Evolutionary conservation across 2,329 filamentous ascomycete genomes (phyloP), one percentile per base, ranked within the genome.

Genomic region (Geoglossum cookeanum): DNA sequence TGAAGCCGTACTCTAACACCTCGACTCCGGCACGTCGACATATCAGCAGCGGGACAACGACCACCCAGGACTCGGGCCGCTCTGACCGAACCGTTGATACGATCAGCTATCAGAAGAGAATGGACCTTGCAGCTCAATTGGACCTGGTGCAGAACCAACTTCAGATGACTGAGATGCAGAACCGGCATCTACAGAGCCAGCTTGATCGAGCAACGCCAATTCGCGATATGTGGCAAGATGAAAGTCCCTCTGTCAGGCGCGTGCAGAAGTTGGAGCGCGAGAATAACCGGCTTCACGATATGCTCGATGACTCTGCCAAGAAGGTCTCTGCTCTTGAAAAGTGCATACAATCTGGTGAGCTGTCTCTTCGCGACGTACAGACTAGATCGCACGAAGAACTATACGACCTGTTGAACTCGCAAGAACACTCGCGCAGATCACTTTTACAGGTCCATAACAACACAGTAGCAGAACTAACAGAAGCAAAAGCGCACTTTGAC

Each of bases 141-240:
- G 91, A 97, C 67, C 83, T 94, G 68, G 77, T 95, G 30, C 91
- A 96, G 67, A 96, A 94, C 67, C 88, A 95, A 67, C 78, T 97
- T 55, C 91, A 97, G 66, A 80, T 97, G 68, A 83, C 85, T 3
- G 85, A 96, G 69, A 95, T 97, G 87, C 87, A 94, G 64, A 96
- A 95, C 69, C 83, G 86, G 37, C 90, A 97, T 65, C 79, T 97
- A 4, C 87, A 95, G 66, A 89, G 81, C 65, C 89, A 96, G 66
- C 73, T 96, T 47, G 85, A 91, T 44, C 80, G 85, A 52, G 73
- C 72, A 8, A 82, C 80, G 0, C 80, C 83, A 2, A 71, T 71
- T 4, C 77, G 77, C 29, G 83, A 86, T 58, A 69, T 72, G 39
- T 80, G 75, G 68, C 73, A 81, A 58, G 85, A 91, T 45, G 83